Base-by-base conservation (phyloP, 2,329 filamentous ascomycete species). In the Zelopaecilomyces penicillatus region DNA sequence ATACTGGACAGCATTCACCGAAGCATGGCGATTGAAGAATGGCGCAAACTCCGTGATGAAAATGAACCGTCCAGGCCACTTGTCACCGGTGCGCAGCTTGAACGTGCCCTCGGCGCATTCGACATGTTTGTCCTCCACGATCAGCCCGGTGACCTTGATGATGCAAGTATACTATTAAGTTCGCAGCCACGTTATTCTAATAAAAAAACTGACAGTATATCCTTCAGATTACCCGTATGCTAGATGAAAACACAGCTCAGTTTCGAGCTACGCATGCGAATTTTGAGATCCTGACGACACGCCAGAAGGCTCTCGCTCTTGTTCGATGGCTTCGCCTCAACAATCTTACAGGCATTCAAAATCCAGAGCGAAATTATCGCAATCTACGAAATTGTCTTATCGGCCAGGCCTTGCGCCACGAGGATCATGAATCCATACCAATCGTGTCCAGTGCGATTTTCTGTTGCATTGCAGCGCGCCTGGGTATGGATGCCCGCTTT, bases 391-490 rank as follows among this genome's bases (percentile, higher is more conserved):
- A 97, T 63, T 94, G 87, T 55, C 86, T 95, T 54, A 81, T 98
- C 45, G 88, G 88, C 7, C 73, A 94, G 49, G 87, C 86, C 4
- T 70, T 97, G 37, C 81, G 79, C 32, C 81, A 85, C 41, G 67
- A 76, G 5, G 74, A 76, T 0, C 88, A 95, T 56, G 82, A 86
- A 29, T 91, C 89, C 2, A 73, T 96, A 6, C 93, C 91, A 2
- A 74, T 96, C 41, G 84, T 96, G 49, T 93, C 88, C 2, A 84
- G 84, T 44, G 84, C 83, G 48, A 95, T 97, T 50, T 98, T 84
- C 65, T 93, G 85, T 57, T 82, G 81, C 46, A 63, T 97, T 11
- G 90, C 88, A 1, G 74, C 78, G 44, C 76, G 85, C 33, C 61
- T 96, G 9, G 85, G 84, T 2, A 64, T 98, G 39, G 75, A 83